A percentile compares a stretch with the other conserved stretches of the same genome.
phyloP scores from a whole-genome alignment of 495 filamentous ascomycete species.

The Penicillium canescens region DNA sequence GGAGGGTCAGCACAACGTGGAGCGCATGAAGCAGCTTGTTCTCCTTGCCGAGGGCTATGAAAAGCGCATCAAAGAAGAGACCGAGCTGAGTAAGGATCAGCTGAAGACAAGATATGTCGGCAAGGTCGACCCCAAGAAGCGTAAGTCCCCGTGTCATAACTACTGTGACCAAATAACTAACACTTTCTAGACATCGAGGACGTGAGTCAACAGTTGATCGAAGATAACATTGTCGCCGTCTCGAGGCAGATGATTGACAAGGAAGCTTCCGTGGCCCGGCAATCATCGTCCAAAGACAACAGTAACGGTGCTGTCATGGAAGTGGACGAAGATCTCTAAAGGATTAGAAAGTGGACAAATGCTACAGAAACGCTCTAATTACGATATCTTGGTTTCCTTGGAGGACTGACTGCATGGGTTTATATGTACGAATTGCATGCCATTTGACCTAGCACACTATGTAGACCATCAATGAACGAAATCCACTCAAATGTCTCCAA shows the following conservation, averaged over 20 bases:
- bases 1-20: conserved; percentile 80
- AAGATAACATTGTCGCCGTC: conserved; percentile 97
- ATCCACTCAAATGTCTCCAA: background rate
- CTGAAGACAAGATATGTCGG: conserved; percentile 98
- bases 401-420: background rate
- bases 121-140: conserved; percentile 99
- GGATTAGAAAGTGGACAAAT: conserved; percentile 23
- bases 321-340: conserved; percentile 59
- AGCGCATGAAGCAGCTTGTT: conserved; percentile 83
- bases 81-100: conserved; percentile 93
- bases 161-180: conserved; percentile 21
- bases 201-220: conserved; percentile 91
- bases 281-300: conserved; percentile 49
- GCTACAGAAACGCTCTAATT: conserved; percentile 24
- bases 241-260: conserved; percentile 99
- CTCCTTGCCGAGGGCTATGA: conserved; percentile 92
- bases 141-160: conserved; percentile 39
- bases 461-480: conserved; percentile 7
- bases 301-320: conserved; percentile 59
- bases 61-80: conserved; percentile 98
- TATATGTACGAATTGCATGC: background rate
- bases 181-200: conserved; percentile 73
- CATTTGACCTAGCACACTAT: background rate
- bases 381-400: conserved; percentile 17
- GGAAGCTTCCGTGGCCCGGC: conserved; percentile 73